Base-by-base conservation (phyloP, 352 stramenopile species). In the Phytophthora niederhauseri region DNA sequence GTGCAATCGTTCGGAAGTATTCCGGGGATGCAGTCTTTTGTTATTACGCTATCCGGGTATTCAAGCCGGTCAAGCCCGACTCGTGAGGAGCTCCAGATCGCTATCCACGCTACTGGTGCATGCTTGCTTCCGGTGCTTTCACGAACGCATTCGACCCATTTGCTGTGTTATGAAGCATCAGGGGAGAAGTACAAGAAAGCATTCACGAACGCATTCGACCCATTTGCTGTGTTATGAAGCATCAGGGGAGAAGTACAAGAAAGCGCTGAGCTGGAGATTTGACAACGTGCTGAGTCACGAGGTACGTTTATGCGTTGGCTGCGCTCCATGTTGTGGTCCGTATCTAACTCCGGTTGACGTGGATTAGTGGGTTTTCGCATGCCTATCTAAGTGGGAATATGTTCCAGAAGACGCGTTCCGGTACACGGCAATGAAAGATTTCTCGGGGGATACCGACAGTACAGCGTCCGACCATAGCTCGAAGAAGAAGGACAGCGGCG, bases 181-280 rank as follows among this genome's bases (percentile, higher is more conserved):
- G 89, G 89, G 14, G 89, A 96, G 51, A 96, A 96, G 57, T 96
- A 87, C 72, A 92, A 95, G 69, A 93, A 90, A 57, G 85, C 89
- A n/a, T 9, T 95, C 87, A 26, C 72, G 87, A 43, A 91, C 84
- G 1, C 84, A 96, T 63, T 94, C 89, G 0, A 95, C 87, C 17
- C 89, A 96, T 48, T 66, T 96, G 48, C 62, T 96, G 6, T 95
- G 87, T 59, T 84, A 85, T 53, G 89, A 94, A 76, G 66, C 81
- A 1, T 84, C 77, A 11, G 89, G 89, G 14, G 89, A 96, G 51
- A 96, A 96, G 57, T 96, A 87, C 72, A 92, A 95, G 69, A 93
- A 90, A 57, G 85, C 89, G 8, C 61, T 92, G 57, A 93, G 82
- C 57, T 96, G 89, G 89, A 72, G 77, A 48, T 91, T 94, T 36